Evolutionary conservation across 2,329 filamentous ascomycete genomes (phyloP).

Genomic region (Ilyonectria robusta): DNA sequence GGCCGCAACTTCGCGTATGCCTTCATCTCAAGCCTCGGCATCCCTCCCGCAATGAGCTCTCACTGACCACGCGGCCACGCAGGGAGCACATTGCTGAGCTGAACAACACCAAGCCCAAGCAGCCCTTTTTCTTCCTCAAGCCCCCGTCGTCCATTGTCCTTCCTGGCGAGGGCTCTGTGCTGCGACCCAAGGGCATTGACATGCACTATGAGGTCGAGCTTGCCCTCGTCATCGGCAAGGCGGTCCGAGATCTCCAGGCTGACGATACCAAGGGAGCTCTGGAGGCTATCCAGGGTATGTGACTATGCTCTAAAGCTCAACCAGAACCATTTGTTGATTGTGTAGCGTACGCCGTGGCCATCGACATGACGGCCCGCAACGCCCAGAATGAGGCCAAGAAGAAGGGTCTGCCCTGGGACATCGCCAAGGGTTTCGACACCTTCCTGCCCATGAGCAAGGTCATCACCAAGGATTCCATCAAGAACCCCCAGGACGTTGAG

Average conservation of each 20-base stretch:
- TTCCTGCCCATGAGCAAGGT: slow-evolving; percentile 90
- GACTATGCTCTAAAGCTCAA: not conserved
- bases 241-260: slow-evolving; percentile 80
- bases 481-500: slow-evolving; percentile 90
- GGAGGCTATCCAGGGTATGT: slow-evolving; percentile 83
- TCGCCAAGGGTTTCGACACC: slow-evolving; percentile 97
- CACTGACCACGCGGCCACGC: slow-evolving; percentile 25
- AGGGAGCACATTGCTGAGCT: slow-evolving; percentile 96
- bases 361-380: slow-evolving; percentile 98
- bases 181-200: slow-evolving; percentile 85
- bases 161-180: slow-evolving; percentile 82
- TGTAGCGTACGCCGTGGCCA: slow-evolving; percentile 86
- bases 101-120: slow-evolving; percentile 87
- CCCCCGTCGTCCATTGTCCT: slow-evolving; percentile 88
- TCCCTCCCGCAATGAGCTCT: slow-evolving; percentile 1
- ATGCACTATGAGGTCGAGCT: slow-evolving; percentile 97
- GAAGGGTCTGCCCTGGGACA: slow-evolving; percentile 94
- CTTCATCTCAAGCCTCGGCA: slow-evolving; percentile 32
- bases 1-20: slow-evolving; percentile 95
- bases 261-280: slow-evolving; percentile 83
- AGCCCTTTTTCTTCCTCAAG: slow-evolving; percentile 99
- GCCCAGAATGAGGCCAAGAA: slow-evolving; percentile 97
- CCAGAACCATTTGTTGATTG: slow-evolving; percentile 19
- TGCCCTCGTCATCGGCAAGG: slow-evolving; percentile 88
- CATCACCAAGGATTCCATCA: slow-evolving; percentile 84